Conservation (phyloP, 768 basidiomycete species). For the Collybiopsis confluens region DNA sequence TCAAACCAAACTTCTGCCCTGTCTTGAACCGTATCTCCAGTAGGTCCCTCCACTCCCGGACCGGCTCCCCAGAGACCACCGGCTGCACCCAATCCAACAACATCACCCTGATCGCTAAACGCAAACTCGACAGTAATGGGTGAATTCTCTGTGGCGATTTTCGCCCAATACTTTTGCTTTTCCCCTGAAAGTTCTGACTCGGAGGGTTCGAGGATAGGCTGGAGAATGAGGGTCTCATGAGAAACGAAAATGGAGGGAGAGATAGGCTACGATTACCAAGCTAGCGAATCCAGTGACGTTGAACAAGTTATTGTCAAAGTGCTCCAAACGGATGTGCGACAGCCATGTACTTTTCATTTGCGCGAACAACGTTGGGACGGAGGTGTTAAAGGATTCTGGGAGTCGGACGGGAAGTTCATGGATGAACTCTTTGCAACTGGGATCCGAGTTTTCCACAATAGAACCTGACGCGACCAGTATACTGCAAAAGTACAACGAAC, state of each 20-base stretch:
- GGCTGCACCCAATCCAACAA: conserved; percentile 17
- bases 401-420: conserved; percentile 9
- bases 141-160: conserved; percentile 10
- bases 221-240: neutral
- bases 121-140: conserved; percentile 15
- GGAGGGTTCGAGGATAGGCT: neutral
- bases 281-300: conserved; percentile 10
- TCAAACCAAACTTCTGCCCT: conserved; percentile 14
- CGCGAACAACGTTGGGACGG: conserved; percentile 14
- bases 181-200: neutral
- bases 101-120: neutral
- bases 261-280: neutral
- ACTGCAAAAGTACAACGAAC: conserved; percentile 6
- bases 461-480: conserved; percentile 5
- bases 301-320: conserved; percentile 18
- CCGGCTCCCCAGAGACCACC: conserved; percentile 15
- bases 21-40: conserved; percentile 7
- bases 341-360: conserved; percentile 11
- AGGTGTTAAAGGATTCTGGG: conserved; percentile 12
- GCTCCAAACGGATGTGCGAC: conserved; percentile 16
- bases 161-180: conserved; percentile 16
- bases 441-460: neutral
- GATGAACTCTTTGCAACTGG: conserved; percentile 11
- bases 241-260: too few species aligned
- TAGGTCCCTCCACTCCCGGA: conserved; percentile 8